Percentiles rank a stretch among this genome's conserved stretches.
Conservation (phyloP, 176 grass and related monocot genomes). For the Aegilops sharonensis region DNA sequence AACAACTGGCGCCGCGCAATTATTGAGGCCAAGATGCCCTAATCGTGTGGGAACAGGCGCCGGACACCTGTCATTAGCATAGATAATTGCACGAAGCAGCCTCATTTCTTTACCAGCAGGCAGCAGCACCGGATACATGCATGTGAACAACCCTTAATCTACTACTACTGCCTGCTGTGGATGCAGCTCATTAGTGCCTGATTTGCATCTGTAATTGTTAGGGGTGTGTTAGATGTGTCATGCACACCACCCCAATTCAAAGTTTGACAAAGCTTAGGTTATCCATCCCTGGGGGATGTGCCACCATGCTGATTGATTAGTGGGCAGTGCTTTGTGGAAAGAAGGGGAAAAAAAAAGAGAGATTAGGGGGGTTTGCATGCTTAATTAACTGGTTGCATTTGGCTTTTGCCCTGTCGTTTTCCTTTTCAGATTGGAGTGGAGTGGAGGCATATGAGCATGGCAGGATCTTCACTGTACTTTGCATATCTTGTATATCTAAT, state of each 20-base stretch:
- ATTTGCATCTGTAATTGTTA: neutral
- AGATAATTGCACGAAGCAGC: slow-evolving; percentile 20
- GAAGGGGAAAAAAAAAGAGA: neutral
- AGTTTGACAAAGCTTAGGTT: slow-evolving; percentile 69
- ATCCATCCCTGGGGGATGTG: slow-evolving; percentile 56
- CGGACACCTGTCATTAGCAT: slow-evolving; percentile 33
- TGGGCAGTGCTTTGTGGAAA: slow-evolving; percentile 22
- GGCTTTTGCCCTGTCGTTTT: slow-evolving; percentile 39
- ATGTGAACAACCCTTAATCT: slow-evolving; percentile 20
- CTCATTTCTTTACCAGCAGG: neutral
- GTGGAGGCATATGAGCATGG: slow-evolving; percentile 45
- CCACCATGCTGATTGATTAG: slow-evolving; percentile 30
- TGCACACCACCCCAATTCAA: slow-evolving; percentile 32
- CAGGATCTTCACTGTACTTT: slow-evolving; percentile 55
- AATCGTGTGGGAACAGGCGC: slow-evolving; percentile 28
- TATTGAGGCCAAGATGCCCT: slow-evolving; percentile 33
- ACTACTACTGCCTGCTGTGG: neutral
- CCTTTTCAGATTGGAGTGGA: slow-evolving; percentile 31
- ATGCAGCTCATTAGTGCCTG: neutral
- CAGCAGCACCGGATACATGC: neutral
- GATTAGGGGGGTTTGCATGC: neutral
- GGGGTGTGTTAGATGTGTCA: slow-evolving; percentile 56
- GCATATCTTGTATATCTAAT: slow-evolving; percentile 21
- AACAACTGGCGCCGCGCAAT: slow-evolving; percentile 5
- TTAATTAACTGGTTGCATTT: slow-evolving; percentile 32